These are phyloP conservation scores for Volutella citrinella DNA, from an alignment of 2,329 filamentous ascomycete species.

Conservation along the genomic window DNA sequence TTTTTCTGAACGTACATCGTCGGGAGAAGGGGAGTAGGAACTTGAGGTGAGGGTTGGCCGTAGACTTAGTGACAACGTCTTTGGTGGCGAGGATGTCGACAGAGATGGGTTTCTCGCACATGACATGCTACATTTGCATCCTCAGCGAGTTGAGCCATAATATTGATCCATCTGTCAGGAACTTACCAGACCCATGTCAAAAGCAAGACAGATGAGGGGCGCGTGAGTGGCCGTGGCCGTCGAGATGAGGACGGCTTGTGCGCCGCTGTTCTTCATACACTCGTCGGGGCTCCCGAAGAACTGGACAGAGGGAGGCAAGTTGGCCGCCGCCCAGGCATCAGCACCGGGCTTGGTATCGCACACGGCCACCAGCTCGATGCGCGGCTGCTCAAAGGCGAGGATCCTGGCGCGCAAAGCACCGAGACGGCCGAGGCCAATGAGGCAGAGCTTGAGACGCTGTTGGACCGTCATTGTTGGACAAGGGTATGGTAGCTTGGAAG, in stretches of 20 bases:
- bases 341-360: conserved; percentile 31
- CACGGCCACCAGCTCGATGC: conserved; percentile 31
- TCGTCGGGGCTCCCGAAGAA: conserved; percentile 24
- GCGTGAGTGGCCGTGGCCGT: conserved; percentile 29
- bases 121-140: conserved; percentile 15
- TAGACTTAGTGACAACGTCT: conserved; percentile 16
- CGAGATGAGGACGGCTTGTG: conserved; percentile 26
- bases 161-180: neutral
- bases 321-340: conserved; percentile 29
- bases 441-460: conserved; percentile 16
- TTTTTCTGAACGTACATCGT: conserved; percentile 10
- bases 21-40: conserved; percentile 17
- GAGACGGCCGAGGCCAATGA: conserved; percentile 28
- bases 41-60: conserved; percentile 18
- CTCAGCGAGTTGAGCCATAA: too few relatives aligned
- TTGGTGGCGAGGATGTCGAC: conserved; percentile 17
- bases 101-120: conserved; percentile 22
- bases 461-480: conserved; percentile 13
- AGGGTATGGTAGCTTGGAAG: too few relatives aligned
- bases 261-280: conserved; percentile 25
- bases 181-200: conserved; percentile 17
- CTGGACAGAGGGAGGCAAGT: conserved; percentile 23
- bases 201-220: conserved; percentile 19
- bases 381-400: conserved; percentile 31
- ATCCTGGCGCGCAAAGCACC: conserved; percentile 30